Conservation (phyloP, 2,329 filamentous ascomycete species). For the Epicoccum sorghinum region DNA sequence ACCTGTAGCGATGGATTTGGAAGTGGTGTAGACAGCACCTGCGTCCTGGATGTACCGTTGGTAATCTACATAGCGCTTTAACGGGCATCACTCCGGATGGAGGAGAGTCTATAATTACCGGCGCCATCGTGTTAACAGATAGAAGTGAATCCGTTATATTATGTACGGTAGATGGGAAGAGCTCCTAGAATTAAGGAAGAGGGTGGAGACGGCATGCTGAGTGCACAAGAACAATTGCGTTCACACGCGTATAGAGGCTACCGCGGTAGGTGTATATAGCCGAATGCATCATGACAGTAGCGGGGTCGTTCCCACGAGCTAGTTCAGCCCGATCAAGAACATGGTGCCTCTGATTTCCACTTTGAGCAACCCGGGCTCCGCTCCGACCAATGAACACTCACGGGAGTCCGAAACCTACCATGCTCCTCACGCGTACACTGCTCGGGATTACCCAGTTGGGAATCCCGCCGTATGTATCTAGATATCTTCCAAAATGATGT, state of each 20-base stretch:
- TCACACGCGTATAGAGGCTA: neutral
- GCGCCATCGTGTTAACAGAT: slow-evolving; percentile 24
- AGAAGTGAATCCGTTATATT: neutral
- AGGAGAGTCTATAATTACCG: slow-evolving; percentile 16
- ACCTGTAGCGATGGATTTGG: slow-evolving; percentile 64
- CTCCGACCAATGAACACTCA: slow-evolving; percentile 3
- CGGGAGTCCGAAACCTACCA: slow-evolving; percentile 2
- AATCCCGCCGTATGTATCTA: neutral
- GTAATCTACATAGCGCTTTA: slow-evolving; percentile 15
- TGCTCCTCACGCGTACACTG: neutral
- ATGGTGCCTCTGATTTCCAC: slow-evolving; percentile 7
- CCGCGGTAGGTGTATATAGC: slow-evolving; percentile 12
- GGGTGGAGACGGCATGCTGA: neutral
- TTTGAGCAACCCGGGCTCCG: neutral
- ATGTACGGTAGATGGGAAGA: neutral
- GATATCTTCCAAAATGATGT: neutral
- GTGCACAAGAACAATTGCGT: neutral
- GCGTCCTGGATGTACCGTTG: slow-evolving; percentile 18
- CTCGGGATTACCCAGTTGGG: slow-evolving; percentile 4
- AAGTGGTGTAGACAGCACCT: slow-evolving; percentile 31
- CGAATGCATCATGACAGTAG: slow-evolving; percentile 2
- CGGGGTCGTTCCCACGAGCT: neutral
- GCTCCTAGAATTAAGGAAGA: neutral
- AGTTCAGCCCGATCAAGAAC: neutral
- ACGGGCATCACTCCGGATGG: neutral